A percentile compares a stretch with the other conserved stretches of the same genome.
These are phyloP conservation scores for Geopyxis carbonaria DNA, from an alignment of 495 filamentous ascomycete species.

Conservation along the genomic window DNA sequence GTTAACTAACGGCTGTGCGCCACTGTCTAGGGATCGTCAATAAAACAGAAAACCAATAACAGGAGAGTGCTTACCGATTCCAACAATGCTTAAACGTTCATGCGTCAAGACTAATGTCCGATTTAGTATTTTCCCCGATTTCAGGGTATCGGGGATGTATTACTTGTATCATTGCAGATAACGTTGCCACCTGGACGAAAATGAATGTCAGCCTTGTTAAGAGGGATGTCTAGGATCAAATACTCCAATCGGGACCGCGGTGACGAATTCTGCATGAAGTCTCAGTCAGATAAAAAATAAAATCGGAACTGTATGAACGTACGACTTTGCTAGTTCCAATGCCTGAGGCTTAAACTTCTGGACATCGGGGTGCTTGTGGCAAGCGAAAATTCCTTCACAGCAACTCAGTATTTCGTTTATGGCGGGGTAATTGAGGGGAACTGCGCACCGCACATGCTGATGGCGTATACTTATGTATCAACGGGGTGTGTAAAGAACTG, in stretches of 20 bases:
- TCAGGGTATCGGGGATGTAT: background rate
- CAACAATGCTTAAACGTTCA: slow-evolving; percentile 93
- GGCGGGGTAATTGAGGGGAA: slow-evolving; percentile 5
- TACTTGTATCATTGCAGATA: slow-evolving; percentile 76
- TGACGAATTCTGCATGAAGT: slow-evolving; percentile 62
- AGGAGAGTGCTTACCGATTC: slow-evolving; percentile 54
- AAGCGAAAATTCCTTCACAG: slow-evolving; percentile 69
- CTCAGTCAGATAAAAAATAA: slow-evolving; percentile 16
- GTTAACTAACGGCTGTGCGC: slow-evolving; percentile 88
- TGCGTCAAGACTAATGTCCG: slow-evolving; percentile 65
- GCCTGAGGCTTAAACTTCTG: slow-evolving; percentile 92
- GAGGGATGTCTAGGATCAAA: too few relatives aligned
- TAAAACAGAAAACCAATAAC: too few relatives aligned
- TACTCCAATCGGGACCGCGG: slow-evolving; percentile 97
- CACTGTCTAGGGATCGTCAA: slow-evolving; percentile 46
- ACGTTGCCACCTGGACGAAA: slow-evolving; percentile 83
- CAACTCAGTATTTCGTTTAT: slow-evolving; percentile 2
- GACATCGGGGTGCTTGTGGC: slow-evolving; percentile 93
- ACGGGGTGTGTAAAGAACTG: too few relatives aligned
- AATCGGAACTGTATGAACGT: slow-evolving; percentile 29
- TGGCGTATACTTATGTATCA: too few relatives aligned
- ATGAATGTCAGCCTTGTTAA: slow-evolving; percentile 4
- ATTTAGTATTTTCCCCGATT: slow-evolving; percentile 10
- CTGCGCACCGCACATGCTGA: slow-evolving; percentile 21
- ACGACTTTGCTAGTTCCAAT: slow-evolving; percentile 90